Evolutionary conservation across 2,329 filamentous ascomycete species (phyloP).

Genomic region (Colletotrichum sp.): DNA sequence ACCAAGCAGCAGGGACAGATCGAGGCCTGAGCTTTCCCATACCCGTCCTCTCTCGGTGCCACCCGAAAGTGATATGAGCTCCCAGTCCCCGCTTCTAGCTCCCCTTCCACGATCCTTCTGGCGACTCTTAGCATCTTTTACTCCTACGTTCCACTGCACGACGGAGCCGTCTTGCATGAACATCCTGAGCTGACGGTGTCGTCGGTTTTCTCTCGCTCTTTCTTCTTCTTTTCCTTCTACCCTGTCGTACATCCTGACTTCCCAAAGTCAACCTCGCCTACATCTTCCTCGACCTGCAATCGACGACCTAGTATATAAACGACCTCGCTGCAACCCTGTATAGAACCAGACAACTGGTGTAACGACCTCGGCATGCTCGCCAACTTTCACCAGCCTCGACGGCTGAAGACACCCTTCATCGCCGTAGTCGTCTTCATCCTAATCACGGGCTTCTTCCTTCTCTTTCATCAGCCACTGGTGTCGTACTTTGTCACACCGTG

Average conservation of each 20-base stretch:
- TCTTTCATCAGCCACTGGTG: conserved; percentile 59
- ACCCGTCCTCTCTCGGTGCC: not conserved
- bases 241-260: not conserved
- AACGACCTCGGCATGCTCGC: not conserved
- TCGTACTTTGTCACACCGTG: conserved; percentile 13
- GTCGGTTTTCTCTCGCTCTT: not conserved
- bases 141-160: not conserved
- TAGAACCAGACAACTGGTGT: not conserved
- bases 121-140: not conserved
- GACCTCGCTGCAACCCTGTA: not conserved
- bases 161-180: not conserved
- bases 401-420: conserved; percentile 11
- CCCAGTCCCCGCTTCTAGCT: not conserved
- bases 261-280: not conserved
- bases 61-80: not conserved
- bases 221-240: not conserved
- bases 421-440: conserved; percentile 56
- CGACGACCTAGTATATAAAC: not conserved
- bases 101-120: not conserved
- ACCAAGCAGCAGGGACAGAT: not conserved
- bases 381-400: conserved; percentile 12
- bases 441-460: conserved; percentile 69
- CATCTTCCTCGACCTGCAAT: not conserved
- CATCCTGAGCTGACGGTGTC: not conserved
- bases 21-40: not conserved